These are phyloP conservation scores for Gracilaria domingensis DNA, from an alignment of 23 red algal genomes.

Conservation along the genomic window DNA sequence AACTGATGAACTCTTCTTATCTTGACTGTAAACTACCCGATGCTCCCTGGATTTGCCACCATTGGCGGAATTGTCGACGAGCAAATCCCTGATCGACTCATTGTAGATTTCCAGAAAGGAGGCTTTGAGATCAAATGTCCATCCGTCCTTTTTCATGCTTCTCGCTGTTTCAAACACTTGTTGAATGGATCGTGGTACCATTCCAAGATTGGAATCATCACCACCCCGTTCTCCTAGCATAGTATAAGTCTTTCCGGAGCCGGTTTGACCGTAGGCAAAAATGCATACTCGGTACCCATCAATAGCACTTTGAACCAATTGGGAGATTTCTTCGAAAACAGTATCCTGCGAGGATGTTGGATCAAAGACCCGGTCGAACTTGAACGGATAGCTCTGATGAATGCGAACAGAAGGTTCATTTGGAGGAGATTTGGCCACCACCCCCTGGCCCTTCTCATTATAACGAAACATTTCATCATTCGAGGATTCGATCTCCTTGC, in stretches of 20 bases:
- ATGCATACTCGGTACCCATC: conserved; percentile 98
- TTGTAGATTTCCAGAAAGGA: conserved; percentile 99
- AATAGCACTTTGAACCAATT: conserved; percentile 95
- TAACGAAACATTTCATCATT: conserved; percentile 29
- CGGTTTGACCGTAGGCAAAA: conserved; percentile 99
- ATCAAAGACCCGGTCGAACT: conserved; percentile 95
- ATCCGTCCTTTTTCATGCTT: conserved; percentile 78
- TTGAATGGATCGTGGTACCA: conserved; percentile 88
- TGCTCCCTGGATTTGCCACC: conserved; percentile 33
- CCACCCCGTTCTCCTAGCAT: conserved; percentile 80
- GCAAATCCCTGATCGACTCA: conserved; percentile 91
- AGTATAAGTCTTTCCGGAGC: conserved; percentile 98
- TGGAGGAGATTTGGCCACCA: conserved; percentile 37
- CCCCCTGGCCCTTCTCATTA: conserved; percentile 43
- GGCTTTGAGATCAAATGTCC: conserved; percentile 86
- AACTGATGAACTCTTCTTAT: conserved; percentile 73
- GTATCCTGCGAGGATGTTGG: conserved; percentile 74
- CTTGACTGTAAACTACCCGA: conserved; percentile 46
- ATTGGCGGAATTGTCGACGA: conserved; percentile 40
- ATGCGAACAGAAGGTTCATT: neutral
- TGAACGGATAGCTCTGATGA: conserved; percentile 62
- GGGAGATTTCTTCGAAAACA: conserved; percentile 96
- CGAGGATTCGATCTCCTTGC: conserved; percentile 4
- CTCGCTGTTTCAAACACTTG: conserved; percentile 90
- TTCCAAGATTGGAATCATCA: conserved; percentile 67